phyloP scores from a whole-genome alignment of 2,329 filamentous ascomycete genomes.

The Neoscytalidium dimidiatum region DNA sequence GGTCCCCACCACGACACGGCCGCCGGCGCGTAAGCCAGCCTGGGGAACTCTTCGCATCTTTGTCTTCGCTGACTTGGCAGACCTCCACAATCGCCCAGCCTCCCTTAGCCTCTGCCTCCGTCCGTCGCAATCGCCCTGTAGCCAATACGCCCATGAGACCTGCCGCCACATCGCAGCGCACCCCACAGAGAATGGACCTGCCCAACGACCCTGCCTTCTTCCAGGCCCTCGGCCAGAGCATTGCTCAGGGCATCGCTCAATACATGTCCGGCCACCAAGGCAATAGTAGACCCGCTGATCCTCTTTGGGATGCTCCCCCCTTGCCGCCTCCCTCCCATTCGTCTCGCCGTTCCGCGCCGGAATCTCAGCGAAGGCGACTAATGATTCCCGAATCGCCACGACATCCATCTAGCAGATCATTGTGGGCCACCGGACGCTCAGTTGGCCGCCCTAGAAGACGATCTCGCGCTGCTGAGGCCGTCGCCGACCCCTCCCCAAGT shows the following conservation, averaged over 20 bases:
- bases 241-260: slow-evolving; percentile 36
- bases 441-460: neutral
- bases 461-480: neutral
- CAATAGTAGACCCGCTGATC: neutral
- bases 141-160: neutral
- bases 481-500: neutral
- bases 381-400: slow-evolving; percentile 8
- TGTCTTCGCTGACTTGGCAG: neutral
- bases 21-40: neutral
- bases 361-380: neutral
- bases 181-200: neutral
- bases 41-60: neutral
- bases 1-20: neutral
- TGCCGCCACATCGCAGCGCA: neutral
- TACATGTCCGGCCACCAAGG: slow-evolving; percentile 25
- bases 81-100: neutral
- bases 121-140: neutral
- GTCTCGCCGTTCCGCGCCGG: neutral
- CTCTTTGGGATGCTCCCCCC: slow-evolving; percentile 13
- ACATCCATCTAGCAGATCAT: neutral
- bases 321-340: neutral
- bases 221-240: slow-evolving; percentile 34
- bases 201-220: slow-evolving; percentile 23
- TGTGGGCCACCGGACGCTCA: neutral
- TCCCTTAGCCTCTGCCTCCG: neutral